phyloP scores from a whole-genome alignment of 2,329 filamentous ascomycete genomes.

The Ophiosphaerella herpotricha region DNA sequence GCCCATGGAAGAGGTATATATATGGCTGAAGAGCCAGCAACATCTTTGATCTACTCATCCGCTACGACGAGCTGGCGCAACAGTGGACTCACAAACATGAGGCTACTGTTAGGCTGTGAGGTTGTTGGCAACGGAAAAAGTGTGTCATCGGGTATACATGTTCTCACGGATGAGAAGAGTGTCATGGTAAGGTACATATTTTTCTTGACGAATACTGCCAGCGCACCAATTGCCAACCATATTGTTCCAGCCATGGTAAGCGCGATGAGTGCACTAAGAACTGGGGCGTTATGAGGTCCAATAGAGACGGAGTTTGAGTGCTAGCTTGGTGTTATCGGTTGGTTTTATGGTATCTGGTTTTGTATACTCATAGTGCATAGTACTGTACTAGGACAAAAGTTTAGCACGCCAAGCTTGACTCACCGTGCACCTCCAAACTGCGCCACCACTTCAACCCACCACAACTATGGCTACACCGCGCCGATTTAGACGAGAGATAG shows the following conservation, averaged over 20 bases:
- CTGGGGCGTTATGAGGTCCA: constrained; percentile 10
- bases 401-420: too few species aligned
- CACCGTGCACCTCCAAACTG: too few species aligned
- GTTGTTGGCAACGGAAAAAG: constrained; percentile 24
- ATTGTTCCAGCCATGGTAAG: constrained; percentile 27
- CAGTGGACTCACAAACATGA: constrained; percentile 31
- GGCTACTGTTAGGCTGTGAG: constrained; percentile 37
- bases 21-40: constrained; percentile 33
- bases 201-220: constrained; percentile 19
- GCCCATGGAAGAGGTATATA: constrained; percentile 42
- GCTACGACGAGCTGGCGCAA: constrained; percentile 28
- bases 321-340: too few species aligned
- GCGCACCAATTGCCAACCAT: constrained; percentile 25
- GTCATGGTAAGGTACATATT: constrained; percentile 45
- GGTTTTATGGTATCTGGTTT: too few species aligned
- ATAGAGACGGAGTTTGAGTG: not conserved
- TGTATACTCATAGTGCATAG: too few species aligned
- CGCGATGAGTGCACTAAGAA: constrained; percentile 23
- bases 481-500: too few species aligned
- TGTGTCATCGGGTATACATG: constrained; percentile 27
- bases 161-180: constrained; percentile 29
- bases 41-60: constrained; percentile 29
- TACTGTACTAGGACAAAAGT: too few species aligned
- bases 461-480: too few species aligned
- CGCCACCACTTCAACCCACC: too few species aligned